Conservation (phyloP, 805 yeast genomes). For the Metschnikowia anglica region DNA sequence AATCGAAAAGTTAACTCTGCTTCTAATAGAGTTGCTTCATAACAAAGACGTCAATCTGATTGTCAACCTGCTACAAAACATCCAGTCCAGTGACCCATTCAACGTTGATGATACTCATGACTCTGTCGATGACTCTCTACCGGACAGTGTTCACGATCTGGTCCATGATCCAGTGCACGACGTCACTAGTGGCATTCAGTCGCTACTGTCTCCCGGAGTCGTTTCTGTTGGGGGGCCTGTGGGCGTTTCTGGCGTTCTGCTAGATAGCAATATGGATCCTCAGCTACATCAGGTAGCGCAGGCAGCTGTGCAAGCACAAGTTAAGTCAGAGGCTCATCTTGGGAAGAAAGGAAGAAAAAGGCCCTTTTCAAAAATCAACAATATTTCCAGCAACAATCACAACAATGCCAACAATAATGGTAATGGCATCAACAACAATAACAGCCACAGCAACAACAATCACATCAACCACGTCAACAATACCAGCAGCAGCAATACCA, state of each 20-base stretch:
- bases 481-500: background rate
- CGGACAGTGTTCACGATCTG: conserved; percentile 16
- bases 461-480: conserved; percentile 1
- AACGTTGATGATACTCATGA: conserved; percentile 18
- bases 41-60: conserved; percentile 28
- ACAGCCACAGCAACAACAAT: background rate
- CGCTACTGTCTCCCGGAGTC: conserved; percentile 13
- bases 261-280: conserved; percentile 42
- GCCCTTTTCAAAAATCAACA: conserved; percentile 9
- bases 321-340: conserved; percentile 10
- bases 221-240: conserved; percentile 14
- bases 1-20: conserved; percentile 37
- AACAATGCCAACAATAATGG: conserved; percentile 3
- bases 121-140: conserved; percentile 17
- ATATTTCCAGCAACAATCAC: conserved; percentile 1
- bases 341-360: conserved; percentile 15
- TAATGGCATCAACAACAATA: conserved; percentile 5
- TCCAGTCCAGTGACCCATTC: conserved; percentile 25
- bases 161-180: conserved; percentile 18
- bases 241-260: conserved; percentile 12
- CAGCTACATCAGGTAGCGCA: conserved; percentile 41
- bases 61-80: conserved; percentile 29
- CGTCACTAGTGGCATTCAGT: conserved; percentile 11
- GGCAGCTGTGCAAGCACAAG: conserved; percentile 38
- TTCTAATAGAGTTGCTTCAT: conserved; percentile 34